Conservation (phyloP, 108 stramenopile genomes). For the Cyclotella kingstonii region DNA sequence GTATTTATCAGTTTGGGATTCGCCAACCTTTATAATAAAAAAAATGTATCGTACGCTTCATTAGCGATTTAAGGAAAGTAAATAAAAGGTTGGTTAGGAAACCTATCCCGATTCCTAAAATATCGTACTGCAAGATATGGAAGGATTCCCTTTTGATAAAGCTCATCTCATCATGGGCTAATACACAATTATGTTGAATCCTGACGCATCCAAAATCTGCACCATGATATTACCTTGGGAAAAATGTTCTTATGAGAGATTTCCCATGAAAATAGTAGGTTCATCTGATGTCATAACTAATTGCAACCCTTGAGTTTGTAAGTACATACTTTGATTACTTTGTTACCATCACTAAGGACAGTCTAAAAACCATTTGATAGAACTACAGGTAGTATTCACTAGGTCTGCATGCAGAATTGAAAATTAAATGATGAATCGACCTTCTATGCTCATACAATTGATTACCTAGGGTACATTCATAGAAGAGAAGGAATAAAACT, state of each 20-base stretch:
- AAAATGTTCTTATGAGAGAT: constrained; percentile 13
- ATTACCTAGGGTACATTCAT: constrained; percentile 14
- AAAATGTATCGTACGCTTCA: too few relatives aligned
- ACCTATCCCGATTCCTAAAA: too few relatives aligned
- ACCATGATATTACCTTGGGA: constrained; percentile 19
- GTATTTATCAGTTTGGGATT: too few relatives aligned
- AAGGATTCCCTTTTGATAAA: too few relatives aligned
- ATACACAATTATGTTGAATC: constrained; percentile 19
- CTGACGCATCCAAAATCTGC: constrained; percentile 14
- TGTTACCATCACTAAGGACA: constrained; percentile 22
- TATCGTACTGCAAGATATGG: too few relatives aligned
- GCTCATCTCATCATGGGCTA: too few relatives aligned
- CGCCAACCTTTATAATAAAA: too few relatives aligned
- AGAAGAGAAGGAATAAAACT: constrained; percentile 25
- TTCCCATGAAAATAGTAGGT: constrained; percentile 27
- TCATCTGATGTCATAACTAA: constrained; percentile 26
- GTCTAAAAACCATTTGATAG: constrained; percentile 24
- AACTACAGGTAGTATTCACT: constrained; percentile 11
- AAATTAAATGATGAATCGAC: constrained; percentile 25
- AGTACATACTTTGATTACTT: constrained; percentile 33
- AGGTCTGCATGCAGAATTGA: constrained; percentile 12
- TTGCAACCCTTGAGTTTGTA: constrained; percentile 24
- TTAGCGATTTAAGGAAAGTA: too few relatives aligned
- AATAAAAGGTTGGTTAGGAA: too few relatives aligned
- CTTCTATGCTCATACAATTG: constrained; percentile 16